Evolutionary conservation across 108 stramenopile species (phyloP).

Genomic region (Poteriospumella lacustris): DNA sequence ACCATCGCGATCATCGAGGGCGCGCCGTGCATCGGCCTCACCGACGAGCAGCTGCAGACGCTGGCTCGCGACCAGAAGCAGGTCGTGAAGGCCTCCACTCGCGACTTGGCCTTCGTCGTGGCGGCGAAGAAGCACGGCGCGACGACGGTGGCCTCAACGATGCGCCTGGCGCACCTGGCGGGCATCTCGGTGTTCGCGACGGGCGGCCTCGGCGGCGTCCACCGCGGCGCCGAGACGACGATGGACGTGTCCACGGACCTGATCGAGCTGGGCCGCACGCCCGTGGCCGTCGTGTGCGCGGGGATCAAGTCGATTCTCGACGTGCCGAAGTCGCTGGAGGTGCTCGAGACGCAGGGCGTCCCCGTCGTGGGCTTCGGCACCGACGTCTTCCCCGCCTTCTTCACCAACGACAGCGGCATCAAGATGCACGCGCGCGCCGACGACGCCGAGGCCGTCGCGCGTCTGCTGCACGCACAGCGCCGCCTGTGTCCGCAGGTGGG

Average conservation of each 20-base stretch:
- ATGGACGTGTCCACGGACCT: conserved; percentile 89
- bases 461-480: conserved; percentile 56
- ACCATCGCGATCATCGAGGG: conserved; percentile 83
- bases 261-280: conserved; percentile 75
- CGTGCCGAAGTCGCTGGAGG: conserved; percentile 82
- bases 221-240: conserved; percentile 71
- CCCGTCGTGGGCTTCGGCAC: conserved; percentile 67
- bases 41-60: conserved; percentile 68
- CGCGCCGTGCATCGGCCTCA: conserved; percentile 68
- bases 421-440: conserved; percentile 64
- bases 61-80: conserved; percentile 66
- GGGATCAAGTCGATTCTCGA: conserved; percentile 96
- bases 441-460: conserved; percentile 66
- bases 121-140: conserved; percentile 56
- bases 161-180: conserved; percentile 76
- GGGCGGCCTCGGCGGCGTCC: conserved; percentile 76
- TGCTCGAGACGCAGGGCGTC: conserved; percentile 89
- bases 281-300: conserved; percentile 86
- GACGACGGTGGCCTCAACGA: conserved; percentile 90
- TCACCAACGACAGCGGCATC: conserved; percentile 61
- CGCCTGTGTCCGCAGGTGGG: conserved; percentile 63
- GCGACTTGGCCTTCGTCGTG: conserved; percentile 71
- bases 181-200: conserved; percentile 84
- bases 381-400: conserved; percentile 92
- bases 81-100: conserved; percentile 78